These are phyloP conservation scores for Annulohypoxylon stygium DNA, from an alignment of 495 filamentous ascomycete genomes.

Conservation along the genomic window DNA sequence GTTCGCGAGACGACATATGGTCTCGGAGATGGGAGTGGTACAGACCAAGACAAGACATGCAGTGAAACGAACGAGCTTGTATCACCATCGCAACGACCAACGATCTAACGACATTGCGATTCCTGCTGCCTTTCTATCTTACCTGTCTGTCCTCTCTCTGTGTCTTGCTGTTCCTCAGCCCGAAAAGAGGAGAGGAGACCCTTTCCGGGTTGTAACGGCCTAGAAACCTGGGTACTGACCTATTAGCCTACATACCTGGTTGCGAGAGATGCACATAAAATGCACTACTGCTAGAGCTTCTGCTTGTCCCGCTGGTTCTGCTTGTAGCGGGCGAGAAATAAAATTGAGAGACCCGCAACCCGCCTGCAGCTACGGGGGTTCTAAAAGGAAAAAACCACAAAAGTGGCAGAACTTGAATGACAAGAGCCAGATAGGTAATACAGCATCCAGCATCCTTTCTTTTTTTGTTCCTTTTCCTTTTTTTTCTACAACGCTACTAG, in stretches of 20 bases:
- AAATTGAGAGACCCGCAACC: constrained; percentile 18
- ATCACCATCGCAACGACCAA: constrained; percentile 39
- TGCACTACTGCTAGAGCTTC: neutral
- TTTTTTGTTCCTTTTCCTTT: neutral
- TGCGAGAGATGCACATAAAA: neutral
- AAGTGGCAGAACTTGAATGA: constrained; percentile 20
- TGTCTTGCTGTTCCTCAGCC: neutral
- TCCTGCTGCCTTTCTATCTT: neutral
- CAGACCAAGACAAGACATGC: constrained; percentile 47
- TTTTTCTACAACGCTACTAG: constrained; percentile 2
- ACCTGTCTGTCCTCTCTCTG: neutral
- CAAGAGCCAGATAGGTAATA: constrained; percentile 25
- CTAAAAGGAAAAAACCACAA: neutral
- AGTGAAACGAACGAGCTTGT: constrained; percentile 51
- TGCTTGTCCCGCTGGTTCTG: neutral
- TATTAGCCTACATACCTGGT: neutral
- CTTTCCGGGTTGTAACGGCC: constrained; percentile 6
- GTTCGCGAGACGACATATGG: constrained; percentile 51
- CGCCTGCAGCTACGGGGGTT: constrained; percentile 1
- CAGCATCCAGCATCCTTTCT: constrained; percentile 7
- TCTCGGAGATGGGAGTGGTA: constrained; percentile 47
- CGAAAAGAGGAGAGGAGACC: neutral
- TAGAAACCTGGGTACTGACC: neutral
- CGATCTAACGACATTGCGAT: constrained; percentile 37
- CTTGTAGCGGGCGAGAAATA: constrained; percentile 18